Conservation (phyloP, 768 basidiomycete species). For the Termitomyces sp. region DNA sequence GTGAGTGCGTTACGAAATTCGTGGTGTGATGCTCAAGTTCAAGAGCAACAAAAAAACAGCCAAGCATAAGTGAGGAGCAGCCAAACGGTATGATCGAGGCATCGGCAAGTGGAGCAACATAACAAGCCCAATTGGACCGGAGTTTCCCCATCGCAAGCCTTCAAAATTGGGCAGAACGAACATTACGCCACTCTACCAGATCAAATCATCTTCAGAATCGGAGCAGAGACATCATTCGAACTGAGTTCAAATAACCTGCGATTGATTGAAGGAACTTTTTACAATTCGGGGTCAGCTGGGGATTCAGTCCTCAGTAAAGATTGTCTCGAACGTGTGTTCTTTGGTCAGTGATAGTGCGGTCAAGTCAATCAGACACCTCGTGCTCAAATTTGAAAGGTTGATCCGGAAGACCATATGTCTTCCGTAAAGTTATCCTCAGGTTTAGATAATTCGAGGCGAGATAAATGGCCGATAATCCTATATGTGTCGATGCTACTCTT, state of each 20-base stretch:
- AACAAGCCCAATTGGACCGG: too few species aligned
- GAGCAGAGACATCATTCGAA: not conserved
- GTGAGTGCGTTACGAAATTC: not conserved
- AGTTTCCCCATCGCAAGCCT: too few species aligned
- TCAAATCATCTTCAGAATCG: not conserved
- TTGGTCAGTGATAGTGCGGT: too few species aligned
- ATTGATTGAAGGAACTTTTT: not conserved
- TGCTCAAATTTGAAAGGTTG: not conserved
- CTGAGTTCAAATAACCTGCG: not conserved
- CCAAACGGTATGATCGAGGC: too few species aligned
- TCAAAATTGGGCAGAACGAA: not conserved
- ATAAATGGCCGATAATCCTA: constrained; percentile 5
- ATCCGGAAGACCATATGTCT: constrained; percentile 2
- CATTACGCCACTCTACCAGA: not conserved
- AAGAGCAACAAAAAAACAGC: not conserved
- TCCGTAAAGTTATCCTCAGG: not conserved
- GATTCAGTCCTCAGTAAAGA: too few species aligned
- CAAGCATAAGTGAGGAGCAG: too few species aligned
- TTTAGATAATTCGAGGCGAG: not conserved
- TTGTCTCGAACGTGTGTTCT: too few species aligned
- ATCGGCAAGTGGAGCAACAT: too few species aligned
- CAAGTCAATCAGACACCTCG: not conserved
- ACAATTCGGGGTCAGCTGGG: too few species aligned
- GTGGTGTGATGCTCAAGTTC: not conserved
- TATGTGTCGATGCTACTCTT: not conserved